These are phyloP conservation scores for Mytilinidion resinicola DNA, from an alignment of 495 filamentous ascomycete species.

Conservation along the genomic window DNA sequence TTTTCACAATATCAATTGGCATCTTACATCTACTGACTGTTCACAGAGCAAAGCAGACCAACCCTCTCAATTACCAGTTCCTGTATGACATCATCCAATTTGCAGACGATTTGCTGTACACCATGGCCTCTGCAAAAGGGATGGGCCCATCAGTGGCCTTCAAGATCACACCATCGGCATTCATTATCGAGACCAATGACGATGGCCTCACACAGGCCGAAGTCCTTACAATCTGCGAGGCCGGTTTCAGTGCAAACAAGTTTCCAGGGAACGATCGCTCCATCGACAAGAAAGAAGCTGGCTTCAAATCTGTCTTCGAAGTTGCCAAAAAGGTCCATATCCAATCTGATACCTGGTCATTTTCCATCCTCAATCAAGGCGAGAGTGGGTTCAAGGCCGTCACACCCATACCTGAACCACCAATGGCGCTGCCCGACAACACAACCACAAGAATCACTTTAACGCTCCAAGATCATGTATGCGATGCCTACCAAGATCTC, in stretches of 20 bases:
- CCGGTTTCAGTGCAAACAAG: neutral
- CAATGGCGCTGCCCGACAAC: neutral
- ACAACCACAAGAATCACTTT: neutral
- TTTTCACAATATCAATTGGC: too few relatives aligned
- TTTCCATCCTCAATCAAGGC: neutral
- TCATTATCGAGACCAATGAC: neutral
- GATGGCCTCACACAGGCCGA: neutral
- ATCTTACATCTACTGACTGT: too few relatives aligned
- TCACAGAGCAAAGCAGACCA: neutral
- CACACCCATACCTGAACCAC: neutral
- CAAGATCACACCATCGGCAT: neutral
- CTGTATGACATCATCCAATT: neutral
- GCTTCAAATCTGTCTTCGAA: neutral
- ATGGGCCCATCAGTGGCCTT: neutral
- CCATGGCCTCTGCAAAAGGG: neutral
- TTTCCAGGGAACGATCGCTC: neutral
- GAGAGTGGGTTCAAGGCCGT: neutral
- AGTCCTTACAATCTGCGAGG: neutral
- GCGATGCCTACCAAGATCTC: too few relatives aligned
- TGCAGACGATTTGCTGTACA: neutral
- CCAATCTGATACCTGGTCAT: neutral
- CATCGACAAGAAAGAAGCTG: neutral
- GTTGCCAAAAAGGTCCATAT: neutral
- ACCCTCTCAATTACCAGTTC: neutral
- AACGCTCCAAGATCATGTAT: neutral